phyloP scores from a whole-genome alignment of 225 moss, liverwort and hornwort genomes.

The Neckera pumila region DNA sequence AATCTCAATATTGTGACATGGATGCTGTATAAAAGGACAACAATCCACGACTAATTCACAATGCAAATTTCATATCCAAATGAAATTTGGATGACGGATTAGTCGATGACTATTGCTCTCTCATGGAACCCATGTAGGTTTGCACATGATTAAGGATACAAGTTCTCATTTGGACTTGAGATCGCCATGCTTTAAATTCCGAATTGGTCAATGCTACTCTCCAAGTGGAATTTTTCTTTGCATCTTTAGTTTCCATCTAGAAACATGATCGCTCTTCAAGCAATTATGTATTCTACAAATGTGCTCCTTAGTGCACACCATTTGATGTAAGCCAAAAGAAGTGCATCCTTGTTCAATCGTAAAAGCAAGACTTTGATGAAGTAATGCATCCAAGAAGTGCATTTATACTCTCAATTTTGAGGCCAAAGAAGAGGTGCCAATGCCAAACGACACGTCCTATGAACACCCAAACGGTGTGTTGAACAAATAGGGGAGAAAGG shows the following conservation, averaged over 20 bases:
- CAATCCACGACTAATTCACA: neutral
- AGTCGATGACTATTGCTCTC: neutral
- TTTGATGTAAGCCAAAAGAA: neutral
- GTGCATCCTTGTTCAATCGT: no score
- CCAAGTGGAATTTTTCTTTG: neutral
- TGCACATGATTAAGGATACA: neutral
- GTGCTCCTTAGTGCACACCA: neutral
- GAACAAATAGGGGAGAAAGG: neutral
- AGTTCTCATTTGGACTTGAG: neutral
- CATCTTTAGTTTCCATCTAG: neutral
- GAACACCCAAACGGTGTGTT: neutral
- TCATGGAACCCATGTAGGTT: neutral
- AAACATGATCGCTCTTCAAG: neutral
- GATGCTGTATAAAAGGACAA: no score
- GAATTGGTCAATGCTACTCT: neutral
- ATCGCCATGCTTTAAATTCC: neutral
- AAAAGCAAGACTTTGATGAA: neutral
- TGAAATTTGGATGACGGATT: neutral
- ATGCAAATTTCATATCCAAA: neutral
- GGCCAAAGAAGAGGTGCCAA: neutral
- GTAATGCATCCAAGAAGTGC: accelerated
- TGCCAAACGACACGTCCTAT: neutral
- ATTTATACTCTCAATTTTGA: neutral
- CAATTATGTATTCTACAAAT: neutral
- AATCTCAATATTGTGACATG: neutral